phyloP scores from a whole-genome alignment of 129 eudicot genomes.

The Chrysanthemum lavandulifolium region DNA sequence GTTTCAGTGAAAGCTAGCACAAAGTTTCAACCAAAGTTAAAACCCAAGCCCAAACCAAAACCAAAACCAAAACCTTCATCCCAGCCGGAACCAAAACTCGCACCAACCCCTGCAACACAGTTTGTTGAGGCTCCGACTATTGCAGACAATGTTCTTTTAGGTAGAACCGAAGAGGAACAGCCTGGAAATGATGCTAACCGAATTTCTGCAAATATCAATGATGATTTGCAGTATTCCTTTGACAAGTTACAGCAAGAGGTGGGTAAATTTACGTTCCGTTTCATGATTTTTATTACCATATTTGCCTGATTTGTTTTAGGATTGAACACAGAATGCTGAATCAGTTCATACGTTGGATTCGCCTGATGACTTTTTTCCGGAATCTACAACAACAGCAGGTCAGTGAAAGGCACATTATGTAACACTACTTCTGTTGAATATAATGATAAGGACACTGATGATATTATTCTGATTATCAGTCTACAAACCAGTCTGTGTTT shows the following conservation, averaged over 20 bases:
- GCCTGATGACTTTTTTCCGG: slow-evolving; percentile 39
- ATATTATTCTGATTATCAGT: slow-evolving; percentile 5
- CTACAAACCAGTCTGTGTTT: slow-evolving; percentile 8
- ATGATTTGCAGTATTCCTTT: slow-evolving; percentile 32
- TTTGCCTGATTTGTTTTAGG: slow-evolving; percentile 12
- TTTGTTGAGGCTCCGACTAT: slow-evolving; percentile 24
- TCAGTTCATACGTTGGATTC: slow-evolving; percentile 34
- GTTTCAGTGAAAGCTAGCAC: slow-evolving; percentile 47
- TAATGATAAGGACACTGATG: neutral
- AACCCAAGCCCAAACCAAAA: slow-evolving; percentile 48
- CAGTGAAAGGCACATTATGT: slow-evolving; percentile 3
- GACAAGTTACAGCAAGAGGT: slow-evolving; percentile 51
- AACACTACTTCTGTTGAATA: slow-evolving; percentile 5
- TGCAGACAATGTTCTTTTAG: slow-evolving; percentile 17
- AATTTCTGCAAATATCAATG: slow-evolving; percentile 14
- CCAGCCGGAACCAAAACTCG: slow-evolving; percentile 27
- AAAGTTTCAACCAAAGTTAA: slow-evolving; percentile 72
- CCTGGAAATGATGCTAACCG: slow-evolving; percentile 30
- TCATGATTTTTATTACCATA: neutral
- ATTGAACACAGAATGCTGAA: slow-evolving; percentile 42
- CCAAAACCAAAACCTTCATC: slow-evolving; percentile 25
- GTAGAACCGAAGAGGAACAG: slow-evolving; percentile 22
- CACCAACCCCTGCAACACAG: slow-evolving; percentile 24
- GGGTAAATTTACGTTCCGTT: slow-evolving; percentile 10
- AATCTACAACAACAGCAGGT: slow-evolving; percentile 40